Percentiles rank a stretch among this genome's conserved stretches.
These are phyloP conservation scores for Pseudozyma tsukubaensis DNA, from an alignment of 1,284 basidiomycete genomes.

Conservation along the genomic window DNA sequence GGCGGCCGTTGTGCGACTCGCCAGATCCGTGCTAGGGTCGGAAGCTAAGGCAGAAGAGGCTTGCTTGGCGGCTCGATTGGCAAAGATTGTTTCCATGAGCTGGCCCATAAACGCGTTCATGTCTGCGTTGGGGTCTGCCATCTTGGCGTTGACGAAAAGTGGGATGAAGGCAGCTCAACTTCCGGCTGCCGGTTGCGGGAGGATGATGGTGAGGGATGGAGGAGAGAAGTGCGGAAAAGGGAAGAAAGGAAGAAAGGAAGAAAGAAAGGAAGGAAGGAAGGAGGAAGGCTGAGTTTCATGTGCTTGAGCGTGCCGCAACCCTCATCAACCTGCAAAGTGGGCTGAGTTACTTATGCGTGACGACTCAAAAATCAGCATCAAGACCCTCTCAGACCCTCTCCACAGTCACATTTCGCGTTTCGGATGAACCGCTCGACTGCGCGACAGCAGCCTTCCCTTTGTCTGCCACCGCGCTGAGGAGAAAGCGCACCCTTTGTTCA, in stretches of 20 bases:
- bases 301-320: neutral
- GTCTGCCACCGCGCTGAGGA: neutral
- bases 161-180: no score
- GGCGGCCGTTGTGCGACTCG: neutral
- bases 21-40: neutral
- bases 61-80: neutral
- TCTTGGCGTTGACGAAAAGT: neutral
- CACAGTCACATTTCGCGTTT: constrained; percentile 5
- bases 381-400: neutral
- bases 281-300: neutral
- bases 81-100: neutral
- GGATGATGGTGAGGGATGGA: no score
- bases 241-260: neutral
- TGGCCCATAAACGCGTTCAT: neutral
- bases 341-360: constrained; percentile 7
- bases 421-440: no score
- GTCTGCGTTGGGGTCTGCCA: neutral
- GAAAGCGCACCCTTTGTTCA: constrained; percentile 7
- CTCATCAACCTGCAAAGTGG: neutral
- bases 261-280: neutral
- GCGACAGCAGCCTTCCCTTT: neutral
- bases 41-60: neutral
- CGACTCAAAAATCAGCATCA: neutral
- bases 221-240: neutral
- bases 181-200: no score